phyloP scores from a whole-genome alignment of 2,329 filamentous ascomycete genomes.

The Colletotrichum viniferum region DNA sequence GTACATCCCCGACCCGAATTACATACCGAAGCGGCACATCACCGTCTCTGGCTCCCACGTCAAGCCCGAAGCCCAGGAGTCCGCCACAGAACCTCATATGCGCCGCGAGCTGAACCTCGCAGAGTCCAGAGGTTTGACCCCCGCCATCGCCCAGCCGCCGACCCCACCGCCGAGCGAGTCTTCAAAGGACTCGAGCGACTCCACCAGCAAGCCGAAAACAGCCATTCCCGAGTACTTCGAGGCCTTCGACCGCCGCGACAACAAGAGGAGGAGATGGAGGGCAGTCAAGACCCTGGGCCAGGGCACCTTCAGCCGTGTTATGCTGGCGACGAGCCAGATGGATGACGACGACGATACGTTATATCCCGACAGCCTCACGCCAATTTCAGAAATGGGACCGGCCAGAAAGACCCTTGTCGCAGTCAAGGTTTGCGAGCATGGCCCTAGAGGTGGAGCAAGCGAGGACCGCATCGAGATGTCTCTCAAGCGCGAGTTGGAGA shows the following conservation, averaged over 20 bases:
- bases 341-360: slow-evolving; percentile 48
- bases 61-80: slow-evolving; percentile 40
- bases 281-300: slow-evolving; percentile 83
- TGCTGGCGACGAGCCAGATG: slow-evolving; percentile 84
- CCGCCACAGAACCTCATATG: slow-evolving; percentile 50
- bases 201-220: slow-evolving; percentile 43
- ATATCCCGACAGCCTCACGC: slow-evolving; percentile 37
- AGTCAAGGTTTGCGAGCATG: slow-evolving; percentile 94
- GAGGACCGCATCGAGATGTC: slow-evolving; percentile 93
- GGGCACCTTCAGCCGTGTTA: slow-evolving; percentile 94
- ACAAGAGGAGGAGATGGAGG: slow-evolving; percentile 78
- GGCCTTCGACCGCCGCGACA: slow-evolving; percentile 67
- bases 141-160: slow-evolving; percentile 65
- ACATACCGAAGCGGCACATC: slow-evolving; percentile 72
- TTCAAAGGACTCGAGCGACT: slow-evolving; percentile 50
- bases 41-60: slow-evolving; percentile 71
- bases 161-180: slow-evolving; percentile 85
- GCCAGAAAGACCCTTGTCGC: slow-evolving; percentile 81
- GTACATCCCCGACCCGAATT: slow-evolving; percentile 76
- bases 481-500: slow-evolving; percentile 91
- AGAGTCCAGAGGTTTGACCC: slow-evolving; percentile 74
- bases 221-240: slow-evolving; percentile 68
- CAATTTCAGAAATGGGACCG: slow-evolving; percentile 43
- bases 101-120: slow-evolving; percentile 84
- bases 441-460: slow-evolving; percentile 89